Evolutionary conservation across 2,329 filamentous ascomycete genomes (phyloP).

Genomic region (Didymellaceae sp.): DNA sequence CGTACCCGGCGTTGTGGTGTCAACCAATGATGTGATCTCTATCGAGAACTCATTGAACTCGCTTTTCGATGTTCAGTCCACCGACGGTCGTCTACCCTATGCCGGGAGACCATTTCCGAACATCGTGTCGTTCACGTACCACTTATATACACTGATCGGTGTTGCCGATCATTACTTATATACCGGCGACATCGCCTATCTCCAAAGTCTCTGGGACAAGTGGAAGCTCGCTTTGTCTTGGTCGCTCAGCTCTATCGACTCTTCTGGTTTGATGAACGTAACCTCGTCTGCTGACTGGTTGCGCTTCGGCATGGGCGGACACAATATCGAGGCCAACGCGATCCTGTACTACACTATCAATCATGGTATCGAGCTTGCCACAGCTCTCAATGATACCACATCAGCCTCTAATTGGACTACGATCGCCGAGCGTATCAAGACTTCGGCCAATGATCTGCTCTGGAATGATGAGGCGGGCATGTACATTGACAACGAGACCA

Average conservation of each 20-base stretch:
- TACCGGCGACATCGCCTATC: conserved; percentile 51
- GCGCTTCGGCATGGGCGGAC: conserved; percentile 58
- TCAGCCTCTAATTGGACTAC: conserved; percentile 52
- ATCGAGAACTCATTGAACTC: conserved; percentile 59
- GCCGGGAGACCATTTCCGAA: conserved; percentile 55
- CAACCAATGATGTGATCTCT: conserved; percentile 60
- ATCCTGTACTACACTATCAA: conserved; percentile 60
- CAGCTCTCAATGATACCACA: conserved; percentile 54
- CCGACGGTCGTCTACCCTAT: conserved; percentile 58
- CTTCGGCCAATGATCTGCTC: conserved; percentile 56
- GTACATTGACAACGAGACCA: conserved; percentile 62
- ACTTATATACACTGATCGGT: conserved; percentile 58
- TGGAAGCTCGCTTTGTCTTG: conserved; percentile 55
- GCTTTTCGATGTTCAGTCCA: conserved; percentile 55
- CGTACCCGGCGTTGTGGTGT: conserved; percentile 61
- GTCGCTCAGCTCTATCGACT: conserved; percentile 52
- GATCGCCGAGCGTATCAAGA: conserved; percentile 52
- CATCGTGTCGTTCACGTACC: conserved; percentile 61
- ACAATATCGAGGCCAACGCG: conserved; percentile 56
- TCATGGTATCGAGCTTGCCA: conserved; percentile 60
- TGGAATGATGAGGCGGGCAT: conserved; percentile 59
- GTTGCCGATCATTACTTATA: conserved; percentile 55
- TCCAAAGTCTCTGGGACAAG: conserved; percentile 52
- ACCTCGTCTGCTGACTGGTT: conserved; percentile 56
- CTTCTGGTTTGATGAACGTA: conserved; percentile 55